phyloP scores from a whole-genome alignment of 2,329 filamentous ascomycete species.

The Sporothrix sp. region DNA sequence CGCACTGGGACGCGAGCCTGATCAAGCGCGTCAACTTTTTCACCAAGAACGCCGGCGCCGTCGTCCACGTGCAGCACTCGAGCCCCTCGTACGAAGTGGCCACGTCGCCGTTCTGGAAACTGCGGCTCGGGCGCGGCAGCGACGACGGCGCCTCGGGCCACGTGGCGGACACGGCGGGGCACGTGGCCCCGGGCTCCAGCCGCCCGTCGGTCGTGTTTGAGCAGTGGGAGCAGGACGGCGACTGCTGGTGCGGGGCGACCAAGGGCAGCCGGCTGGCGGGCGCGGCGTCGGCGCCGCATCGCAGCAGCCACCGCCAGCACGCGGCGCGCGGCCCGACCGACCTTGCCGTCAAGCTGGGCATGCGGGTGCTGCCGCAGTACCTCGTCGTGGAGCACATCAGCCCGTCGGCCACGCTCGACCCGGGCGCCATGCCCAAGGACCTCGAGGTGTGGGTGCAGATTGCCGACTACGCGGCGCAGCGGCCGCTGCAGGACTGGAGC shows the following conservation, averaged over 20 bases:
- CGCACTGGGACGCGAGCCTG: conserved; percentile 35
- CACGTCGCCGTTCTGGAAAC: conserved; percentile 17
- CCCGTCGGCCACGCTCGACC: conserved; percentile 49
- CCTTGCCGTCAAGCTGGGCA: conserved; percentile 53
- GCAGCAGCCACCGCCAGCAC: conserved; percentile 22
- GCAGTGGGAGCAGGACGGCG: conserved; percentile 67
- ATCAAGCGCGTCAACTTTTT: conserved; percentile 64
- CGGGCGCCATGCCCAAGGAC: conserved; percentile 51
- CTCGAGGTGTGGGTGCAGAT: conserved; percentile 62
- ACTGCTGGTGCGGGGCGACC: conserved; percentile 73
- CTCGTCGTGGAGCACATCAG: conserved; percentile 65
- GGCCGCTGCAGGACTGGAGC: conserved; percentile 33
- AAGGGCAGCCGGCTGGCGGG: not conserved
- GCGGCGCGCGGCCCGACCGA: conserved; percentile 41
- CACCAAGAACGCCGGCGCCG: conserved; percentile 52
- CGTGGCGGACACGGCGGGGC: not conserved
- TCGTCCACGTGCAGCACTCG: conserved; percentile 48
- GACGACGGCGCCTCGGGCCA: not conserved
- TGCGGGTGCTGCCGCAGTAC: conserved; percentile 54
- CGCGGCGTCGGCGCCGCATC: not conserved
- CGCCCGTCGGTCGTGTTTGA: conserved; percentile 43
- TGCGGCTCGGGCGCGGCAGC: not conserved
- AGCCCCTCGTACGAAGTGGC: conserved; percentile 43
- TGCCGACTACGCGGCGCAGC: conserved; percentile 33
- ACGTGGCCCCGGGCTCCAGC: conserved; percentile 7